These are phyloP conservation scores for Cystobasidium onofrii DNA, from an alignment of 768 basidiomycete species.

Conservation along the genomic window DNA sequence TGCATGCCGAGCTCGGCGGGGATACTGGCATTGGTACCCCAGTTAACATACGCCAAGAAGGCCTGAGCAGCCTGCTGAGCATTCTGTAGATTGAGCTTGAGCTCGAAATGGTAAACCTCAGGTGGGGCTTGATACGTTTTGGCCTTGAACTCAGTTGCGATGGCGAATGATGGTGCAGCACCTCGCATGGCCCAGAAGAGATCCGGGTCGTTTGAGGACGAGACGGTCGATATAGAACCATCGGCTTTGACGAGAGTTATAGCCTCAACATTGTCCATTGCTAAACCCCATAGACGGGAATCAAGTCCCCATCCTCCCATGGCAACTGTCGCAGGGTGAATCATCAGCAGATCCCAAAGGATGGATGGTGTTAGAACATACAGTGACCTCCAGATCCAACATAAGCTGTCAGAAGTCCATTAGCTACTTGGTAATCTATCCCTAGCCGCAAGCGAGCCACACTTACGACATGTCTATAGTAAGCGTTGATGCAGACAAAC, in stretches of 20 bases:
- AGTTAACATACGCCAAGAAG: background rate
- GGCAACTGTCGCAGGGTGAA: too few species aligned
- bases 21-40: background rate
- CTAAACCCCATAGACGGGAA: constrained; percentile 11
- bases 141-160: background rate
- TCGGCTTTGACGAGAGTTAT: constrained; percentile 1
- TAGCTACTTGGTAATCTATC: background rate
- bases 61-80: background rate
- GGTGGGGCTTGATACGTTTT: background rate
- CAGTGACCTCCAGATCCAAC: constrained; percentile 2
- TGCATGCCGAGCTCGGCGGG: background rate
- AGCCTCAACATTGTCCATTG: background rate
- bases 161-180: background rate
- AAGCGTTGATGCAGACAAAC: background rate
- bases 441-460: background rate
- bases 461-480: background rate
- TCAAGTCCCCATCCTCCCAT: background rate
- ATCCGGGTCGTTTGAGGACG: background rate
- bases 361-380: background rate
- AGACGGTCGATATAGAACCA: background rate
- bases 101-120: background rate
- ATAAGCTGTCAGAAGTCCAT: background rate
- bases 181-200: constrained; percentile 3
- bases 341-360: too few species aligned
- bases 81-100: background rate